Conservation (phyloP, 2,329 filamentous ascomycete species). For the Beauveria sp. region DNA sequence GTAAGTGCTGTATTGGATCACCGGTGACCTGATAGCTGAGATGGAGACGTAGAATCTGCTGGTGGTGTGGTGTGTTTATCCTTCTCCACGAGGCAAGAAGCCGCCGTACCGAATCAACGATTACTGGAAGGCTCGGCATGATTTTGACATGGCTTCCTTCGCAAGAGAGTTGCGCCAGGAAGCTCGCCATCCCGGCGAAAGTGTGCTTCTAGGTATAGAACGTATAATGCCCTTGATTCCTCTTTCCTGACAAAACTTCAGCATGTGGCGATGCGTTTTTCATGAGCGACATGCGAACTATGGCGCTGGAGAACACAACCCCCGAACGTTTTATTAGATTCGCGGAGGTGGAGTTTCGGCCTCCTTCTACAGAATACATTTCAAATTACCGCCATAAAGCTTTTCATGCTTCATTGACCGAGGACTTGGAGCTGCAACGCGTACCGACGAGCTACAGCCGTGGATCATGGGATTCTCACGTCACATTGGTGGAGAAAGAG, state of each 20-base stretch:
- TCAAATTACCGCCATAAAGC: neutral
- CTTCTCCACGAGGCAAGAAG: neutral
- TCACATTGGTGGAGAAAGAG: neutral
- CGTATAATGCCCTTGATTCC: neutral
- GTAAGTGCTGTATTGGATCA: neutral
- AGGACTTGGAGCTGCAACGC: neutral
- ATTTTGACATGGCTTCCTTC: neutral
- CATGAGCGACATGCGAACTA: neutral
- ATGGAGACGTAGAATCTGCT: neutral
- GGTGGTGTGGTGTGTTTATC: neutral
- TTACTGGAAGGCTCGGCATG: neutral
- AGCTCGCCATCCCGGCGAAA: neutral
- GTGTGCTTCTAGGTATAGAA: neutral
- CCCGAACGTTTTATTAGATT: neutral
- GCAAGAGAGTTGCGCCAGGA: neutral
- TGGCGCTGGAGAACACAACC: neutral
- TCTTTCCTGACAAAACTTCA: neutral
- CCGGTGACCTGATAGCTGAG: neutral
- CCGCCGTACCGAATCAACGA: neutral
- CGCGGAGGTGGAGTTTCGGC: neutral
- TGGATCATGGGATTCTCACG: neutral
- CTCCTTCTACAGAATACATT: neutral
- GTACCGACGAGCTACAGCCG: neutral
- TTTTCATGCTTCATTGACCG: neutral
- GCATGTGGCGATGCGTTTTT: neutral